Evolutionary conservation across 2,329 filamentous ascomycete genomes (phyloP), one percentile per base, ranked within the genome.

Genomic region (Talaromyces sp.): DNA sequence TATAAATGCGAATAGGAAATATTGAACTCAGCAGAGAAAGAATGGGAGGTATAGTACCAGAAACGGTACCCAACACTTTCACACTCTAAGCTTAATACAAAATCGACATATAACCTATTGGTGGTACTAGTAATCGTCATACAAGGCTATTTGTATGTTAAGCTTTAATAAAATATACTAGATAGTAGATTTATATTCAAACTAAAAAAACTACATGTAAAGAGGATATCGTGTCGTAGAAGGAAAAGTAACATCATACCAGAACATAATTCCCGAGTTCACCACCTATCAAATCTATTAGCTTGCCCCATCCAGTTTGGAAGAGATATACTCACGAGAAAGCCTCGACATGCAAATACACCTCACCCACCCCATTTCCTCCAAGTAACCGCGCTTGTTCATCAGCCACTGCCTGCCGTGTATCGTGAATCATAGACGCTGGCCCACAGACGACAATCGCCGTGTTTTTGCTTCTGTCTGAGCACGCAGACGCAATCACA

Each of bases 321-420:
- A 6, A 36, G 17, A 39, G 19, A n/a, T 22, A 47, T 47, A 77
- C 77, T 77, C 67, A 80, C 64, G 74, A 76, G 64, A 82, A 82
- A 59, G 78, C 73, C 68, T 83, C 80, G 25, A 75, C 74, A 69
- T 82, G 80, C 60, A 82, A 63, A 69, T 79, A 81, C 2, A 82
- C 71, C 33, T 77, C 74, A 36, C 69, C 69, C 4, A 13, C 6
- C 3, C 9, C 62, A 60, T 55, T 66, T 68, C 68, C 71, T 19
- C 65, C 72, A 8, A 79, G 28, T 13, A 78, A 73, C 8, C 63
- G 62, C 59, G 75, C 55, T 59, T 83, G 80, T 47, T 74, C 75
- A n/a, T 58, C 58, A 1, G 80, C 79, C 22, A 80, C 79, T 8
- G 78, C 79, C 68, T 81, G 78, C 1, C 78, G 71, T 9, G 80